Evolutionary conservation across 129 eudicot species (phyloP), one percentile per base, ranked within the genome.

Genomic region (Flaveria brownii): DNA sequence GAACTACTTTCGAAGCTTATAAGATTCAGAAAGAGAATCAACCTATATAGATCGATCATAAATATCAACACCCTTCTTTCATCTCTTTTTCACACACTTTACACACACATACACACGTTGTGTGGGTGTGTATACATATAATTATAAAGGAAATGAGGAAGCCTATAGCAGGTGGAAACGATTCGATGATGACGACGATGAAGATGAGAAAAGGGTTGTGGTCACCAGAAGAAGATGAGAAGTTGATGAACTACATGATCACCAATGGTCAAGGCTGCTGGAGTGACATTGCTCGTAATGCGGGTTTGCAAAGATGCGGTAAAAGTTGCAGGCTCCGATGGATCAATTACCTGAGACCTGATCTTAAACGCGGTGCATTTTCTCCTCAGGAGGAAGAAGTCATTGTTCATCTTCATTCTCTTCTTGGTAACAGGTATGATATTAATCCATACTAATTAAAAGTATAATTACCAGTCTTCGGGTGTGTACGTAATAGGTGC

Each of bases 191-290:
- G 82, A 39, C n/a, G 56, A 12, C 45, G 6, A 47, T 66, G 23
- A 85, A 91, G 88, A 80, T 85, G 79, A 80, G 91, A 52, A 91
- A 91, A 73, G 97, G 97, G 66, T 64, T 91, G 70, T 91, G 97
- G 97, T 88, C 97, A 36, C 97, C 97, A 0, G 95, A 91, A 47
- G 97, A 91, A 76, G 97, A 91, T 57, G 92, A 89, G 45, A 91
- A 91, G 75, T 81, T 91, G 39, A 91, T 87, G 87, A 87, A 76
- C 7, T 91, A 91, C 63, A 91, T 91, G 97, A 63, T 89, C 1
- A 85, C 79, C 8, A 91, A 88, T 55, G 97, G 97, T 11, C 96
- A 91, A 57, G 97, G 97, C 1, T 91, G 97, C 42, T 91, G 97
- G 97, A 88, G 90, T 66, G 97, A 91, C 50, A 92, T 91, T 0